Conservation (phyloP, 257 asterid genomes). For the Linderniella brevidens region DNA sequence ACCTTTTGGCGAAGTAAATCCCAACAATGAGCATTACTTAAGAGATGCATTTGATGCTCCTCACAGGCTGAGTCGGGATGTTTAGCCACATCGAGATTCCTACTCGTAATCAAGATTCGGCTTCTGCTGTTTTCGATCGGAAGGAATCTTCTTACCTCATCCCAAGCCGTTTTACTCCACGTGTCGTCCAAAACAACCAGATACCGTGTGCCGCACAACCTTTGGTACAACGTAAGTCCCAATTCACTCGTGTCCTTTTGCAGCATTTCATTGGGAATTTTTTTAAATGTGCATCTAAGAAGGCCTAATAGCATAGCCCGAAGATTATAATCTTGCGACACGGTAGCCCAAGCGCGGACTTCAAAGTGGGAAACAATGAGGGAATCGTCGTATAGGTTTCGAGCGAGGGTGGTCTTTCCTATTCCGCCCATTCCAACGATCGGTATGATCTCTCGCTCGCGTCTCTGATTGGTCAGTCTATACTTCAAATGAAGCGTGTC, state of each 20-base stretch:
- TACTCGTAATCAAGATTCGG: slow-evolving; percentile 8
- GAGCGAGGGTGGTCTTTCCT: slow-evolving; percentile 10
- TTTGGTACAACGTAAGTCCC: not conserved
- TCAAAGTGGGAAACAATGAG: slow-evolving; percentile 6
- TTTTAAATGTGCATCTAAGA: not conserved
- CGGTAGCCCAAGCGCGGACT: slow-evolving; percentile 4
- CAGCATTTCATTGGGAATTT: not conserved
- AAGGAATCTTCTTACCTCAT: not conserved
- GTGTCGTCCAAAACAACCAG: slow-evolving; percentile 8
- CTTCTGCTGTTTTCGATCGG: slow-evolving; percentile 5
- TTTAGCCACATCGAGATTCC: slow-evolving; percentile 3
- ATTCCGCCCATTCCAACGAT: slow-evolving; percentile 10
- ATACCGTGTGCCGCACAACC: not conserved
- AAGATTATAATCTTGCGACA: slow-evolving; percentile 5
- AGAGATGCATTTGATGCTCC: not conserved
- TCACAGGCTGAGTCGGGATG: not conserved
- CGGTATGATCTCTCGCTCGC: not conserved
- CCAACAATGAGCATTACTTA: slow-evolving; percentile 5
- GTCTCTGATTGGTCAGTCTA: not conserved
- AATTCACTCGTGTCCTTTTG: not conserved
- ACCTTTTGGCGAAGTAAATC: not conserved
- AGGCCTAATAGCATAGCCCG: not conserved
- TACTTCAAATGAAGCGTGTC: slow-evolving; percentile 3
- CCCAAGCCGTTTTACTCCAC: slow-evolving; percentile 12
- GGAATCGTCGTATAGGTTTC: slow-evolving; percentile 3